Base-by-base conservation (phyloP, 305 asterid species). In the Rubia tinctorum region DNA sequence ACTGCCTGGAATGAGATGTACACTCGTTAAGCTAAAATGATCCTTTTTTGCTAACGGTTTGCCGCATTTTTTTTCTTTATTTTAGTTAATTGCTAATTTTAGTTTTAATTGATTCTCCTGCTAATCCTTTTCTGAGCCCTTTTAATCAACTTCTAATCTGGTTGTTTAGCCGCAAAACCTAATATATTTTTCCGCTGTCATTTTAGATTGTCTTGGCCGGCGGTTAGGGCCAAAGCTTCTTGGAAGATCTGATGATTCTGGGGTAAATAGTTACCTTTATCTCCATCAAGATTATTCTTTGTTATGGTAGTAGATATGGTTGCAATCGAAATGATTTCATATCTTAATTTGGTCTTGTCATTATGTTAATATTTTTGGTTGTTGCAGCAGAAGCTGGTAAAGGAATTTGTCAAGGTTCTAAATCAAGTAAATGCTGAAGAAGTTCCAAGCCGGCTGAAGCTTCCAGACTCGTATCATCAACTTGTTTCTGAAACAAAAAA, bases 151-250 rank as follows among this genome's bases (percentile, higher is more conserved):
- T 71, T 34, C 53, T 8, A 27, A 49, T 64, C 67, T 66, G 44
- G 72, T 72, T 17, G 44, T 61, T 51, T 53, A 27, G 39, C 13
- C 45, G 40, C 44, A n/a, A 49, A 49, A 58, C 66, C 25, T 74
- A 39, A 42, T 58, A 30, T 49, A 61, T 51, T 39, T n/a, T 34
- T 68, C 65, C 22, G 2, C 45, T 70, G 72, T 58, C 65, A 27
- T 60, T 85, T 79, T 92, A 95, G 99, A 91, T 86, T 95, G 99
- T 85, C 86, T 95, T 83, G 98, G 98, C 70, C 90, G 98, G 71
- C 86, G 99, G 66, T 84, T 90, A 87, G 99, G 99, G 66, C 98
- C 99, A 73, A 92, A 87, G 84, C 86, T 95, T 85, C 91, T 95
- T 71, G 96, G 98, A 69, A 85, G 96, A 87, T 77, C 85, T 75